phyloP scores from a whole-genome alignment of 2,329 filamentous ascomycete genomes.

The Xylaria sp. region DNA sequence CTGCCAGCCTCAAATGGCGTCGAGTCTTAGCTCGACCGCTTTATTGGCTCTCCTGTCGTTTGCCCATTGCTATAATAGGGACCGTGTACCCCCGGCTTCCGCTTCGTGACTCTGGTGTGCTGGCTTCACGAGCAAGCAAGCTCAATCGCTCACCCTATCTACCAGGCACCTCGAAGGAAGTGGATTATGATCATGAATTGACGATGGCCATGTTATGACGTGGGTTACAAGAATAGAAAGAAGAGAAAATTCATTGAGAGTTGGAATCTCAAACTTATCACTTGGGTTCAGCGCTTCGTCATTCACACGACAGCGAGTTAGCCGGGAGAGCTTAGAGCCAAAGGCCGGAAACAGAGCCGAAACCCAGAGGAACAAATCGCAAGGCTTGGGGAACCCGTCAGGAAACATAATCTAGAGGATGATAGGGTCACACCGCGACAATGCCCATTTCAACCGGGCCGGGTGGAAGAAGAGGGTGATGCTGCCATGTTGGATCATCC shows the following conservation, averaged over 20 bases:
- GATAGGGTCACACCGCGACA: slow-evolving; percentile 60
- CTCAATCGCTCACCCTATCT: neutral
- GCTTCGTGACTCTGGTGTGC: slow-evolving; percentile 3
- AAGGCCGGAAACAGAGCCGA: neutral
- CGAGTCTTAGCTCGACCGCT: neutral
- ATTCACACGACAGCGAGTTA: neutral
- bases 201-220: slow-evolving; percentile 26
- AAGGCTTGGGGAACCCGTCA: neutral
- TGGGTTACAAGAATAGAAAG: slow-evolving; percentile 5
- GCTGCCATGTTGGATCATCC: slow-evolving; percentile 62
- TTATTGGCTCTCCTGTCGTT: neutral
- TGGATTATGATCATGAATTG: slow-evolving; percentile 1
- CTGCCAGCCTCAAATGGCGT: slow-evolving; percentile 20
- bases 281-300: neutral
- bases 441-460: slow-evolving; percentile 64
- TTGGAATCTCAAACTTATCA: neutral
- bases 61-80: slow-evolving; percentile 15
- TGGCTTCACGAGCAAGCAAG: slow-evolving; percentile 5
- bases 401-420: slow-evolving; percentile 35
- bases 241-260: neutral
- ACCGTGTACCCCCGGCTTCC: neutral
- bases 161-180: neutral
- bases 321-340: neutral
- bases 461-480: slow-evolving; percentile 62
- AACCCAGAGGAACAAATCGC: neutral